These are phyloP conservation scores for Eragrostis tef DNA, from an alignment of 202 grass and related monocot species.

Conservation along the genomic window DNA sequence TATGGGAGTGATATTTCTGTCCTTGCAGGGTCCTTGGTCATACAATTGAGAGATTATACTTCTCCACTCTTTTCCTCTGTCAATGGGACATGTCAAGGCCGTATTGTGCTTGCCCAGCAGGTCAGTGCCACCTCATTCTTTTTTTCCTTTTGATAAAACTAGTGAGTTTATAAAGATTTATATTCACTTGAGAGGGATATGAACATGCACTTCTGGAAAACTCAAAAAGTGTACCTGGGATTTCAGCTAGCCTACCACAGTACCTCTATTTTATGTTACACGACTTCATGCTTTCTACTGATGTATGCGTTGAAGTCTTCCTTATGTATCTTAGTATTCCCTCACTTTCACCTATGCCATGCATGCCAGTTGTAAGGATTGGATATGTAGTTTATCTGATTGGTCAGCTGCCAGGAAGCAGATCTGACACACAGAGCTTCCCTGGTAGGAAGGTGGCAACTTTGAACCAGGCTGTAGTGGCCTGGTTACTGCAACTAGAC, in stretches of 20 bases:
- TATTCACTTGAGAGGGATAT: not conserved
- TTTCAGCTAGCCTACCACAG: not conserved
- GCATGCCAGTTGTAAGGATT: not conserved
- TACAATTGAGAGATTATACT: constrained; percentile 94
- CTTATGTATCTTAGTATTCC: not conserved
- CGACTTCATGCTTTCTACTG: not conserved
- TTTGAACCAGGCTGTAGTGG: too few relatives aligned
- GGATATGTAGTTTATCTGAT: not conserved
- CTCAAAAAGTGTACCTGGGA: constrained; percentile 13
- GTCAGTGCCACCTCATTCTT: constrained; percentile 53
- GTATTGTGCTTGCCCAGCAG: constrained; percentile 95
- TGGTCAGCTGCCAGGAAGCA: constrained; percentile 6
- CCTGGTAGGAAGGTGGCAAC: too few relatives aligned
- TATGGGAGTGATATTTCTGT: constrained; percentile 93
- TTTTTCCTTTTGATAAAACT: constrained; percentile 41
- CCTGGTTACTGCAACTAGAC: not conserved
- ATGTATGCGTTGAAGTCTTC: not conserved
- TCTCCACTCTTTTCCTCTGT: constrained; percentile 77
- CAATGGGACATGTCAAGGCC: constrained; percentile 81
- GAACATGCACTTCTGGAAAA: not conserved
- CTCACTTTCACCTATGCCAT: not conserved
- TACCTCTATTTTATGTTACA: not conserved
- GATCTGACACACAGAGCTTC: too few relatives aligned
- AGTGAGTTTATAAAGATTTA: constrained; percentile 9
- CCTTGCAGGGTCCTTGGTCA: constrained; percentile 72